Evolutionary conservation across 805 yeast species (phyloP).

Genomic region (Teunomyces gatunensis): DNA sequence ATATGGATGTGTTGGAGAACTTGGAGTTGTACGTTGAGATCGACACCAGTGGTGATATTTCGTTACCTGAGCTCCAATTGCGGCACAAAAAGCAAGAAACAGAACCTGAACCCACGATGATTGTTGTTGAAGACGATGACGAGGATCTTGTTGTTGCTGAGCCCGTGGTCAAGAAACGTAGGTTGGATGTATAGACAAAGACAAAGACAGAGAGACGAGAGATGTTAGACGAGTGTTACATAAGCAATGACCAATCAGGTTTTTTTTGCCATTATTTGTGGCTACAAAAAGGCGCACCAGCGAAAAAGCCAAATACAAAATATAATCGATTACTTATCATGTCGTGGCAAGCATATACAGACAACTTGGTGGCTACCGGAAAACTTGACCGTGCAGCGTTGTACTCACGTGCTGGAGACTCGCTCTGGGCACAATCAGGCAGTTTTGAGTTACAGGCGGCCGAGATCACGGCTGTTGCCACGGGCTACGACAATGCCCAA

Average conservation of each 20-base stretch:
- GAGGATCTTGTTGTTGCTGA: slow-evolving; percentile 9
- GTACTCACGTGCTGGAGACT: slow-evolving; percentile 91
- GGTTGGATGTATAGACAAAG: slow-evolving; percentile 2
- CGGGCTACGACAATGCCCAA: slow-evolving; percentile 78
- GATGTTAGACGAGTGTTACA: background rate
- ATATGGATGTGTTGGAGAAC: slow-evolving; percentile 62
- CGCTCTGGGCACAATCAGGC: slow-evolving; percentile 87
- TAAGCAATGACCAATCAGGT: background rate
- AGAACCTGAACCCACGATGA: background rate
- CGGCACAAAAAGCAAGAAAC: slow-evolving; percentile 12
- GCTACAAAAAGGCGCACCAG: background rate
- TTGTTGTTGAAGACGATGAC: slow-evolving; percentile 10
- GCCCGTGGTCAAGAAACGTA: slow-evolving; percentile 12
- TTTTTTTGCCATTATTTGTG: background rate
- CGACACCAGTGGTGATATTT: background rate
- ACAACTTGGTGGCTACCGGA: slow-evolving; percentile 82
- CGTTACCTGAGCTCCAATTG: slow-evolving; percentile 10
- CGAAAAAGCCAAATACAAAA: background rate
- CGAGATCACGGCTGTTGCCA: slow-evolving; percentile 72
- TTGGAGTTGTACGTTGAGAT: slow-evolving; percentile 57
- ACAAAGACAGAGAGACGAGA: too few relatives aligned
- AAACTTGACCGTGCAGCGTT: slow-evolving; percentile 90
- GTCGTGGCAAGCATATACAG: slow-evolving; percentile 78
- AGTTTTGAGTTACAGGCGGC: slow-evolving; percentile 59
- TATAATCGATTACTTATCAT: slow-evolving; percentile 4